Conservation (phyloP, 805 yeast species). For the Ogataea methanolica region DNA sequence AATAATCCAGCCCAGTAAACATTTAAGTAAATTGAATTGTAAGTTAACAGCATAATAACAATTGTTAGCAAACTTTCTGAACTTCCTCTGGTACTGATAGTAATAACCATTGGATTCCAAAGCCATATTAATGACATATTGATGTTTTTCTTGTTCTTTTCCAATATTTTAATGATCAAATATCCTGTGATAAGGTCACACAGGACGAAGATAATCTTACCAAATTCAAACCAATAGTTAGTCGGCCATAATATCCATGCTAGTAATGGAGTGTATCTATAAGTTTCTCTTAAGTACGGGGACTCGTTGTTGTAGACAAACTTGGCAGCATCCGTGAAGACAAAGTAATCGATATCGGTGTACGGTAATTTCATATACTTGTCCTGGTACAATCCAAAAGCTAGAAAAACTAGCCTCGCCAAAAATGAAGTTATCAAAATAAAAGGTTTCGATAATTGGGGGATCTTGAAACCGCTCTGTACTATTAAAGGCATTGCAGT, state of each 20-base stretch:
- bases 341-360: slow-evolving; percentile 92
- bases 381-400: slow-evolving; percentile 87
- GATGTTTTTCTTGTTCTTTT: slow-evolving; percentile 9
- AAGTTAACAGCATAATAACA: slow-evolving; percentile 57
- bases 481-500: slow-evolving; percentile 9
- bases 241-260: slow-evolving; percentile 83
- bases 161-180: slow-evolving; percentile 42
- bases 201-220: slow-evolving; percentile 70
- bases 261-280: slow-evolving; percentile 86
- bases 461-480: neutral
- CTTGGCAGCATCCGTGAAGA: slow-evolving; percentile 86
- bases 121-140: slow-evolving; percentile 56
- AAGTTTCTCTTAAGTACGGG: slow-evolving; percentile 84
- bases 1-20: slow-evolving; percentile 39
- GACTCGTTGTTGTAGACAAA: slow-evolving; percentile 55
- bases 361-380: slow-evolving; percentile 70
- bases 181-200: slow-evolving; percentile 82
- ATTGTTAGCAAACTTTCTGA: slow-evolving; percentile 87
- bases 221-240: slow-evolving; percentile 55
- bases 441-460: slow-evolving; percentile 9
- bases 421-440: slow-evolving; percentile 19
- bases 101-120: slow-evolving; percentile 89
- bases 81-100: slow-evolving; percentile 90
- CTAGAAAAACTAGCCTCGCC: slow-evolving; percentile 58
- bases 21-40: slow-evolving; percentile 34